Conservation (phyloP, 495 filamentous ascomycete genomes). For the Daldinia bambusicola region DNA sequence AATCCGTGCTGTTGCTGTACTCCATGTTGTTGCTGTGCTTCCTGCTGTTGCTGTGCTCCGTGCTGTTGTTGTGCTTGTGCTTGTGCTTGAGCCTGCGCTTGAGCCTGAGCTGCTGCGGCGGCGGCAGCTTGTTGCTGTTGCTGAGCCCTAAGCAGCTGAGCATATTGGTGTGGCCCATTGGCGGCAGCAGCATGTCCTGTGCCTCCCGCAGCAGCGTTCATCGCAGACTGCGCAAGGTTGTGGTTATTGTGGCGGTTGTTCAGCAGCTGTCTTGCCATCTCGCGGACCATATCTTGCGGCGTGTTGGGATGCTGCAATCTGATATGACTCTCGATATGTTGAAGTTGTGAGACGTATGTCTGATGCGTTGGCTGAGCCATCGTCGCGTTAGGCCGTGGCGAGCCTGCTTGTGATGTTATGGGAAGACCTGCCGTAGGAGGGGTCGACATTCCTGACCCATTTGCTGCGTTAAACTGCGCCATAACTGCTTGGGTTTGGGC, state of each 20-base stretch:
- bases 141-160: slow-evolving; percentile 76
- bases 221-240: slow-evolving; percentile 66
- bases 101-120: slow-evolving; percentile 41
- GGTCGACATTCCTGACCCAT: slow-evolving; percentile 52
- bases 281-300: slow-evolving; percentile 52
- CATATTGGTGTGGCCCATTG: slow-evolving; percentile 72
- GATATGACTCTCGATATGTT: slow-evolving; percentile 54
- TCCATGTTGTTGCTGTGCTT: slow-evolving; percentile 43
- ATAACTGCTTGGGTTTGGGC: slow-evolving; percentile 57
- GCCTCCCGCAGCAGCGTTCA: slow-evolving; percentile 72
- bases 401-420: slow-evolving; percentile 52
- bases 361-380: slow-evolving; percentile 46
- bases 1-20: slow-evolving; percentile 41
- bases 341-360: slow-evolving; percentile 56
- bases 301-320: slow-evolving; percentile 44
- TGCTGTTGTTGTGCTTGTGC: slow-evolving; percentile 45
- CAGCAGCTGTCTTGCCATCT: slow-evolving; percentile 43
- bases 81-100: slow-evolving; percentile 28
- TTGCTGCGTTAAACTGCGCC: slow-evolving; percentile 53
- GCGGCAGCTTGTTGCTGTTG: slow-evolving; percentile 60
- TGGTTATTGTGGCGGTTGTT: slow-evolving; percentile 47
- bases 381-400: slow-evolving; percentile 50
- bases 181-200: slow-evolving; percentile 47
- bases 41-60: slow-evolving; percentile 44
- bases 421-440: slow-evolving; percentile 52